Evolutionary conservation across 2,329 filamentous ascomycete genomes (phyloP), one percentile per base, ranked within the genome.

Genomic region (Venturia carpophila): DNA sequence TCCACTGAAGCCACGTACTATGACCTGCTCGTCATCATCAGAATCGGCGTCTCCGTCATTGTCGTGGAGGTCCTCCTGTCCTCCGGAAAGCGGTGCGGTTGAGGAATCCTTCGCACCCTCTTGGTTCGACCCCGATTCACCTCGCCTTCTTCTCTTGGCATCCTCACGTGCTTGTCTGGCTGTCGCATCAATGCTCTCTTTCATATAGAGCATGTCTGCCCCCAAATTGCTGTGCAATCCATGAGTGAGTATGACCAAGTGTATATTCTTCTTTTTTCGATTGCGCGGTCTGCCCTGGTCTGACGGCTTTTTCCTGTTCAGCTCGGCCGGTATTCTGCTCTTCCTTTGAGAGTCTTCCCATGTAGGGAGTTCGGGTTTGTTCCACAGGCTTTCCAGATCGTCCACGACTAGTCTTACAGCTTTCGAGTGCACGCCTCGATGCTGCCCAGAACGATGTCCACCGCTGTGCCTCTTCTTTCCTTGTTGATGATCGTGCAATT

Each of bases 191-290:
- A 99, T 97, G 75, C 91, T 96, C 76, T 99, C 94, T 73, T 99
- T 99, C 74, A 99, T 78, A 73, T 90, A 99, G 24, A 99, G 80
- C 94, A 99, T 96, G 74, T 99, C 94, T 27, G 92, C 90, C 5
- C 94, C 91, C 15, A 97, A 82, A 74, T 99, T 99, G 76, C 93
- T 96, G 75, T 99, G 94, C 68, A 99, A 76, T 0, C 94, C 94
- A 77, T 99, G 94, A 0, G 94, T 97, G 62, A 99, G 78, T 42
- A 99, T 82, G 30, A 99, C 94, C 52, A 99, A 79, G 73, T 99
- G 94, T 1, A 99, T 82, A 69, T 88, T 93, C 76, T 91, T 91
- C 69, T 83, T 83, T 73, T 87, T 89, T 68, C 77, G 81, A 39
- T 68, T 65, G 49, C 30, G 49, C 58, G 21, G 64, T 65, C 42